Evolutionary conservation across 139 green algal genomes (phyloP).

Genomic region (Haematococcus lacustris): DNA sequence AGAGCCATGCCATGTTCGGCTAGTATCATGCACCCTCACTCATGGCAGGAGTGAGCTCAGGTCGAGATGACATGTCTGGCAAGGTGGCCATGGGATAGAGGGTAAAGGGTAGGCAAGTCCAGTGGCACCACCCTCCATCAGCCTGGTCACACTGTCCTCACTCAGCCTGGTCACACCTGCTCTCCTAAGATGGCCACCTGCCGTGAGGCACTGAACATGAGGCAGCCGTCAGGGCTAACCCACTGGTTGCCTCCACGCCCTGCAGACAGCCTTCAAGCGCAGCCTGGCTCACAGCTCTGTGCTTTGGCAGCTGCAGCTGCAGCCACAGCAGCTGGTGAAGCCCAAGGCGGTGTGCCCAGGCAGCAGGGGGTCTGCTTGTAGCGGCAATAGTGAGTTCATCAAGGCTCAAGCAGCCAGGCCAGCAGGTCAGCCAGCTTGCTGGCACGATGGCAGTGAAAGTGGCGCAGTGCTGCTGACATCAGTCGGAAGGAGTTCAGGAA

Average conservation of each 20-base stretch:
- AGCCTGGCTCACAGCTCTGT: background rate
- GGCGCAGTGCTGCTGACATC: background rate
- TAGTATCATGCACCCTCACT: background rate
- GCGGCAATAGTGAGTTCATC: background rate
- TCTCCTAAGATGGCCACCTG: conserved; percentile 22
- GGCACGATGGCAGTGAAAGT: conserved; percentile 10
- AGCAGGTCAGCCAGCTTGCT: too few relatives aligned
- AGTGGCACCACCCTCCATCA: background rate
- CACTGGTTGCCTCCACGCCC: conserved; percentile 82
- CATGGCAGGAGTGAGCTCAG: too few relatives aligned
- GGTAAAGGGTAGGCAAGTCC: background rate
- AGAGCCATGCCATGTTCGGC: background rate
- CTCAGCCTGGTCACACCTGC: background rate
- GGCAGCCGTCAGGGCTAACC: conserved; percentile 79
- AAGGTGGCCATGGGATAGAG: conserved; percentile 1
- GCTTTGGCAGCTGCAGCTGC: background rate
- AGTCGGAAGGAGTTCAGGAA: background rate
- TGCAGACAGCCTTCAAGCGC: conserved; percentile 13
- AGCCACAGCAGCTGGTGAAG: background rate
- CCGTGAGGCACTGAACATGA: conserved; percentile 81
- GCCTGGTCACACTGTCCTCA: background rate
- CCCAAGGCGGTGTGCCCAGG: background rate
- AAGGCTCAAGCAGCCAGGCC: background rate
- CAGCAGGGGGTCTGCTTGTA: background rate
- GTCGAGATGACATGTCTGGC: background rate